Evolutionary conservation across 164 flowering plant genomes (phyloP), one percentile per base, ranked within the genome.

Genomic region (Chimonanthus salicifolius): DNA sequence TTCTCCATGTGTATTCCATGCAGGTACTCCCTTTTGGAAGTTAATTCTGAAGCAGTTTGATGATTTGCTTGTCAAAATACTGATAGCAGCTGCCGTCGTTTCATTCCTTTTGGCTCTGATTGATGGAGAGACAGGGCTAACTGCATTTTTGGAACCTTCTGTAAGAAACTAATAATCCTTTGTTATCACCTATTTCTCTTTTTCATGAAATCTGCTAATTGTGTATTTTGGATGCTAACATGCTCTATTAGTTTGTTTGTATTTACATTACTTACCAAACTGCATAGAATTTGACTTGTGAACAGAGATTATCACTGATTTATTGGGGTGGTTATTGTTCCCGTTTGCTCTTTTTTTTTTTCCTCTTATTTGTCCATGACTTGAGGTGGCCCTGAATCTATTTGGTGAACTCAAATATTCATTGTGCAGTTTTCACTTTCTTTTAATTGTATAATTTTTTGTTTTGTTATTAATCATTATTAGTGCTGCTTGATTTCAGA

Each of bases 51-150:
- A 91, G 84, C 99, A 94, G 73, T 94, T 94, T 78, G 97, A 94
- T 83, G 99, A 94, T 84, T 88, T 94, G 82, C 97, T 94, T 67
- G 99, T 94, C n/a, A 94, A 91, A 86, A 94, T 92, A 84, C 78
- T 94, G 80, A 92, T 94, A 78, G 97, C 82, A 16, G 95, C 99
- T 48, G 99, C 99, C 18, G 11, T 91, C 67, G 83, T 94, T 69
- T 94, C 99, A 63, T 91, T 94, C 71, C 15, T 91, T 79, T 82
- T 94, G 89, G 97, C 99, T 62, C 74, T 94, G 79, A 74, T 88
- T 70, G 87, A 94, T 89, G 99, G 99, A 70, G 97, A 94, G 80
- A 92, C 94, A 11, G 97, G 97, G 62, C 76, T 94, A 75, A 80
- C 88, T 64, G 97, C 99, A 60, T 94, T 94, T 83, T 72, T 94